A percentile compares a stretch with the other conserved stretches of the same genome.
Conservation (phyloP, 495 filamentous ascomycete genomes). For the Chaetomium cochliodes region DNA sequence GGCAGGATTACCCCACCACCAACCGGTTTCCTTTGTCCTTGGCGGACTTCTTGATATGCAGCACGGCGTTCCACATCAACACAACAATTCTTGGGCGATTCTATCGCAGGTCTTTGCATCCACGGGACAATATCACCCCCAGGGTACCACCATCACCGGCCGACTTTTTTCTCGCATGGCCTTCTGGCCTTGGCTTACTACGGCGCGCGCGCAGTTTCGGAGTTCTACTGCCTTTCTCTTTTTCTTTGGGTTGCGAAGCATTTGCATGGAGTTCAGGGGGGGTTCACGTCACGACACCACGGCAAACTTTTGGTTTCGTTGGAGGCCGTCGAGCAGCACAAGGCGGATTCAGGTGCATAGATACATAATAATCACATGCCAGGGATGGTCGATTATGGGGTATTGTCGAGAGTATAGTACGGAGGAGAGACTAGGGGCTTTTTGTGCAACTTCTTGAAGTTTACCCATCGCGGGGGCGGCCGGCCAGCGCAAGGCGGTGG, state of each 20-base stretch:
- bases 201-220: background rate
- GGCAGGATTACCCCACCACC: background rate
- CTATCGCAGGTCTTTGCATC: background rate
- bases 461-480: background rate
- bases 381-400: slow-evolving; percentile 12
- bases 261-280: slow-evolving; percentile 16
- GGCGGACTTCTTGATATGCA: background rate
- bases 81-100: background rate
- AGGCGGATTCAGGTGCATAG: slow-evolving; percentile 4
- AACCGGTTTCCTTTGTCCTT: background rate
- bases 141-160: background rate
- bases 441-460: background rate
- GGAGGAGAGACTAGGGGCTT: background rate
- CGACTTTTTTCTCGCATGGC: background rate
- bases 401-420: slow-evolving; percentile 6
- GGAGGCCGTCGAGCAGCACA: background rate
- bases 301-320: background rate
- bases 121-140: background rate
- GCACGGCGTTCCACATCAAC: background rate
- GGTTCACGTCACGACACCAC: background rate
- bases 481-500: background rate
- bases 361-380: slow-evolving; percentile 18
- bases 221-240: background rate
- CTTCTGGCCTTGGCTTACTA: background rate
- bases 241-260: slow-evolving; percentile 7